Evolutionary conservation across 1,284 basidiomycete genomes (phyloP), one percentile per base, ranked within the genome.

Genomic region (Cryptococcus jaspeensis): DNA sequence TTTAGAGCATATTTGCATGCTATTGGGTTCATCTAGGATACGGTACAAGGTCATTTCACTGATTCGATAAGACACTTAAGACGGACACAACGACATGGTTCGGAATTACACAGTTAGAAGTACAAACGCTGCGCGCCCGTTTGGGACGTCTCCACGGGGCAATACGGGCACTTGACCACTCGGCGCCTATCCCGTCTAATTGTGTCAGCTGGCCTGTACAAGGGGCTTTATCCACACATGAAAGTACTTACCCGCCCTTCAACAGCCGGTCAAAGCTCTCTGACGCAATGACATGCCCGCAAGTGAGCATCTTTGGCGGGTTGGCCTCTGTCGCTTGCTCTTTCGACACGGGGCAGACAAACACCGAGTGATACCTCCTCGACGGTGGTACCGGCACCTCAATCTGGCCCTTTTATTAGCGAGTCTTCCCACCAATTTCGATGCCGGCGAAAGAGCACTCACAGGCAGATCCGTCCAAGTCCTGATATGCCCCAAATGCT

Each of bases 331-430:
- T 95, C 13, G 92, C 86, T 76, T 96, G 93, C 71, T 99, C 95
- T 77, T 98, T 99, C 15, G 91, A 95, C 32, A 99, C 95, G 1
- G 96, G 92, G 75, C 96, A 99, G 42, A 92, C 87, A 74, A 99
- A 99, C 58, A 96, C 89, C 1, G 93, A 96, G 74, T 99, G 96
- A 77, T 95, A 98, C 32, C 92, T 82, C 67, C 93, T 87, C 65
- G 90, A 87, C 1, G 87, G 79, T 0, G 89, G 86, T 12, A 99
- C 76, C 0, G 92, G 90, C 63, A 99, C 92, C 79, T 97, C 95
- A 72, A 98, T 92, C 93, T 96, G 67, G 5, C 44, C 15, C 32
- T 20, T 32, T 54, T 18, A 52, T 49, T 51, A 54, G 13, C 23
- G n/a, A n/a, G n/a, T n/a, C n/a, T n/a, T n/a, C n/a, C 28, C 28